Conservation (phyloP, 371 early-diverging fungal species). For the Mortierella sp. region DNA sequence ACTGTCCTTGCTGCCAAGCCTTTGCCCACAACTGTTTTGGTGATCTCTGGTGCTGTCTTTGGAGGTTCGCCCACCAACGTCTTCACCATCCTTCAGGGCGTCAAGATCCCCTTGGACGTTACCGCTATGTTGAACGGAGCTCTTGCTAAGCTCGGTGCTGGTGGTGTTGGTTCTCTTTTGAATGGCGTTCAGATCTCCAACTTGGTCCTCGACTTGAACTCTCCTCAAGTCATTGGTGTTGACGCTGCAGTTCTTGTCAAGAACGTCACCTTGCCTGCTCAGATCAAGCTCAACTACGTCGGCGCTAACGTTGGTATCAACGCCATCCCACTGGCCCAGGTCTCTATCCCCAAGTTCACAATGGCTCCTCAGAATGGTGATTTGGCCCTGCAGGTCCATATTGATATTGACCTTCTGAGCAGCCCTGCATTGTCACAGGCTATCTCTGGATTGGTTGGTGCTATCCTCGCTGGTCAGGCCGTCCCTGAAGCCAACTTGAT, state of each 20-base stretch:
- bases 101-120: constrained; percentile 26
- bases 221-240: constrained; percentile 49
- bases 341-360: constrained; percentile 35
- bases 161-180: constrained; percentile 15
- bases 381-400: constrained; percentile 33
- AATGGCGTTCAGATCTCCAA: constrained; percentile 21
- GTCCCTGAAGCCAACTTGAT: constrained; percentile 26
- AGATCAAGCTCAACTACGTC: constrained; percentile 54
- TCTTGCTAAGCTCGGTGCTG: constrained; percentile 4
- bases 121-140: constrained; percentile 28
- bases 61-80: constrained; percentile 29
- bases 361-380: constrained; percentile 31
- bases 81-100: constrained; percentile 36
- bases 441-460: constrained; percentile 30
- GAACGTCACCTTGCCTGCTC: constrained; percentile 42
- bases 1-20: constrained; percentile 19
- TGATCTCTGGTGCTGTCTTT: constrained; percentile 32
- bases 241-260: constrained; percentile 41
- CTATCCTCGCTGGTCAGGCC: constrained; percentile 33
- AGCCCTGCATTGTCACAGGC: constrained; percentile 24
- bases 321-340: constrained; percentile 38
- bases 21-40: constrained; percentile 20
- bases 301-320: constrained; percentile 41
- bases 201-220: constrained; percentile 42
- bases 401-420: constrained; percentile 28